Conservation (phyloP, 2,329 filamentous ascomycete genomes). For the Phialophora tarda region DNA sequence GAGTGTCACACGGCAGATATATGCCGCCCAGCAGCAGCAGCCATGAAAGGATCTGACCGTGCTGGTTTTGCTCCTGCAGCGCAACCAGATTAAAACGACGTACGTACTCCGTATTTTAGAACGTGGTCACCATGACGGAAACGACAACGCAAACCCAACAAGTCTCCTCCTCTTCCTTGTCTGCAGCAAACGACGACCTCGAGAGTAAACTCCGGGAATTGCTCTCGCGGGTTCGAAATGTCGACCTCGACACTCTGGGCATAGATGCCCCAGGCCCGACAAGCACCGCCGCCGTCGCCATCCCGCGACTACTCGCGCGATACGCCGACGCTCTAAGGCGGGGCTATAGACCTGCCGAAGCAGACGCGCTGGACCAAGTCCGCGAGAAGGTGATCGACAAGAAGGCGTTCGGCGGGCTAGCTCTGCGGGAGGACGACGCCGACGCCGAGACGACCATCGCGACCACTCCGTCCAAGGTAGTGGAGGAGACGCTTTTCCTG, state of each 20-base stretch:
- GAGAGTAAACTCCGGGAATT: constrained; percentile 18
- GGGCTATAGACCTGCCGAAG: constrained; percentile 13
- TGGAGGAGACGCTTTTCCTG: constrained; percentile 40
- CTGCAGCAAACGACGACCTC: neutral
- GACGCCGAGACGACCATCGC: constrained; percentile 1
- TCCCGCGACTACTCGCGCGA: constrained; percentile 5
- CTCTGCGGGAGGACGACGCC: constrained; percentile 5
- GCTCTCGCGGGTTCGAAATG: constrained; percentile 14
- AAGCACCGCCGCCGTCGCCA: neutral
- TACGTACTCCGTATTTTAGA: neutral
- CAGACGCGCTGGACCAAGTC: constrained; percentile 25
- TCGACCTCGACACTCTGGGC: neutral
- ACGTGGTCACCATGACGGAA: constrained; percentile 5
- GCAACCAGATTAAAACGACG: no score
- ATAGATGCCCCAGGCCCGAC: neutral
- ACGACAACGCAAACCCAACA: constrained; percentile 12
- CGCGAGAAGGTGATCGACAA: constrained; percentile 29
- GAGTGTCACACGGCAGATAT: no score
- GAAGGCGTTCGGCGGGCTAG: constrained; percentile 30
- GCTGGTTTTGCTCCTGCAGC: no score
- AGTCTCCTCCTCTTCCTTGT: no score
- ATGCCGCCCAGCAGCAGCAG: no score
- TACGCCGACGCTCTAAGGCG: constrained; percentile 18
- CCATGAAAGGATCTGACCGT: no score
- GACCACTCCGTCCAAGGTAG: constrained; percentile 16